Percentiles rank a stretch among this genome's conserved stretches.
Evolutionary conservation across 1,284 basidiomycete genomes (phyloP).

Genomic region (Trichosporon sp.): DNA sequence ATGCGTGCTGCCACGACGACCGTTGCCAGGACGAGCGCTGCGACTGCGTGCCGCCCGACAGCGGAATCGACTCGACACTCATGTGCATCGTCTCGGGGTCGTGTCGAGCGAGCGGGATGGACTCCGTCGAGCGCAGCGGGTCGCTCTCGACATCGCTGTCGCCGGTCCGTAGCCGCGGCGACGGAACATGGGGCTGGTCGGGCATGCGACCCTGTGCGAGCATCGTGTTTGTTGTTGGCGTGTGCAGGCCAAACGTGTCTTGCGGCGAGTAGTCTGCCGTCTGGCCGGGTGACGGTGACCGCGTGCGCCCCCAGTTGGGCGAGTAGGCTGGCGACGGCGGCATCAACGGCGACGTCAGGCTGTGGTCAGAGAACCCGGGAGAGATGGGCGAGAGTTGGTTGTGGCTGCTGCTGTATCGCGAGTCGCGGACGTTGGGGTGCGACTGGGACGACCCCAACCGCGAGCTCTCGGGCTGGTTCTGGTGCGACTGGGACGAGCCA

Average conservation of each 20-base stretch:
- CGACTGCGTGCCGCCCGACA: conserved; percentile 19
- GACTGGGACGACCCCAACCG: not conserved
- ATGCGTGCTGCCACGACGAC: conserved; percentile 17
- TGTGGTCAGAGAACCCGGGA: conserved; percentile 14
- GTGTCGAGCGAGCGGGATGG: conserved; percentile 9
- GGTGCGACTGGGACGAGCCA: conserved; percentile 14
- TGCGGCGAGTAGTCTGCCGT: conserved; percentile 26
- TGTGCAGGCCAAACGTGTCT: conserved; percentile 29
- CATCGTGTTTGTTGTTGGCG: conserved; percentile 21
- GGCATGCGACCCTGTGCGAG: conserved; percentile 14
- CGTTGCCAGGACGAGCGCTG: conserved; percentile 20
- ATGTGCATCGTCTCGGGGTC: conserved; percentile 1
- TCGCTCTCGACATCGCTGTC: not conserved
- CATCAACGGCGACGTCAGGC: conserved; percentile 13
- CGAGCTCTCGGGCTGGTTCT: not conserved
- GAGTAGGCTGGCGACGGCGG: conserved; percentile 18
- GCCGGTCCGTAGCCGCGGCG: not conserved
- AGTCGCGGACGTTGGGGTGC: conserved; percentile 16
- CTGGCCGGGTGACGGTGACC: not conserved
- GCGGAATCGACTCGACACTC: conserved; percentile 9
- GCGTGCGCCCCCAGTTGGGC: conserved; percentile 17
- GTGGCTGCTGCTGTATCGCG: conserved; percentile 17
- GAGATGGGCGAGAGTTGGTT: conserved; percentile 10
- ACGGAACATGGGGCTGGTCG: conserved; percentile 9
- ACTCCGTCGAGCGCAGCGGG: not conserved